Conservation (phyloP, 2,329 filamentous ascomycete genomes). For the Aspergillus sp. region DNA sequence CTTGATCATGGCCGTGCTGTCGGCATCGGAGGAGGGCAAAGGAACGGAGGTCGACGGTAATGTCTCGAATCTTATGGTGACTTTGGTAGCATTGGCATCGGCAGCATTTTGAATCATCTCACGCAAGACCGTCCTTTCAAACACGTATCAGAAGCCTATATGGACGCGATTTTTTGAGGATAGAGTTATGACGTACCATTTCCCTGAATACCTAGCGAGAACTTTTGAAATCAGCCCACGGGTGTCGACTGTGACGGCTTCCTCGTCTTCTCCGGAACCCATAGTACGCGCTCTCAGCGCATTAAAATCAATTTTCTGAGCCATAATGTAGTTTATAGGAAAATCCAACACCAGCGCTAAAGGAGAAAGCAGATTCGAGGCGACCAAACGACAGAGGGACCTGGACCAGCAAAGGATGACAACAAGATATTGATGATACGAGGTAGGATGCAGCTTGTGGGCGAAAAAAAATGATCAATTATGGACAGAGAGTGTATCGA, state of each 20-base stretch:
- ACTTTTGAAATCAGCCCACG: slow-evolving; percentile 97
- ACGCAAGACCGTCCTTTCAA: slow-evolving; percentile 66
- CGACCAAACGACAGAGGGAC: not conserved
- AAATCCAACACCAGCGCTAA: not conserved
- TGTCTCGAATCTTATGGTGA: slow-evolving; percentile 91
- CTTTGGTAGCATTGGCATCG: slow-evolving; percentile 87
- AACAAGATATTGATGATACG: not conserved
- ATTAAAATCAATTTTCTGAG: slow-evolving; percentile 68
- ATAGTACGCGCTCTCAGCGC: slow-evolving; percentile 85
- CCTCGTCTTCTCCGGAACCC: slow-evolving; percentile 84
- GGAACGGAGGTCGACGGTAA: slow-evolving; percentile 79
- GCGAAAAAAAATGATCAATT: not conserved
- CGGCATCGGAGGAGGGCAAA: slow-evolving; percentile 65
- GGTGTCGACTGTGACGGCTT: slow-evolving; percentile 97
- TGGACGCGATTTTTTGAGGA: not conserved
- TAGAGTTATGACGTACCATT: slow-evolving; percentile 69
- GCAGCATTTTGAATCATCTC: slow-evolving; percentile 99
- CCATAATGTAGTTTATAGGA: slow-evolving; percentile 55
- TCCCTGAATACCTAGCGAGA: slow-evolving; percentile 91
- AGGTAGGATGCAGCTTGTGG: not conserved
- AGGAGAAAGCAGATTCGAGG: not conserved
- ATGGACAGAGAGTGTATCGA: not conserved
- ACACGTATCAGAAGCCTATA: slow-evolving; percentile 18
- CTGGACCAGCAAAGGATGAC: not conserved
- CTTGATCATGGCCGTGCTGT: slow-evolving; percentile 74